These are phyloP conservation scores for Phanerodontia chrysosporium DNA, from an alignment of 768 basidiomycete genomes.

Conservation along the genomic window DNA sequence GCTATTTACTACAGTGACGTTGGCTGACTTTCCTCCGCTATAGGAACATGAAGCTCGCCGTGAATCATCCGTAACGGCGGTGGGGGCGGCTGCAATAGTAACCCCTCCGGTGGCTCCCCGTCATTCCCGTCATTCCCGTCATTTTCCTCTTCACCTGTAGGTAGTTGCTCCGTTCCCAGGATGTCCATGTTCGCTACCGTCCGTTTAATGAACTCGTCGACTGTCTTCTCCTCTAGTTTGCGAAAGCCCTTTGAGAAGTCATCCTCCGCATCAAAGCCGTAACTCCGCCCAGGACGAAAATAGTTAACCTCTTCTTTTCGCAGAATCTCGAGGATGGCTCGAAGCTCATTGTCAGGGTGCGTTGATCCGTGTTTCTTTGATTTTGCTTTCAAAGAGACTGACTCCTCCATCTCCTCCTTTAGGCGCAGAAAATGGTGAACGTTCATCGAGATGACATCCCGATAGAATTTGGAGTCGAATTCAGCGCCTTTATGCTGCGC, in stretches of 20 bases:
- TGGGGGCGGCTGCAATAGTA: no score
- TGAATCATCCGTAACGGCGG: no score
- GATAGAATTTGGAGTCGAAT: constrained; percentile 27
- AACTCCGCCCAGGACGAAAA: neutral
- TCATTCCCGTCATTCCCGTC: no score
- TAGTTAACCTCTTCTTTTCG: neutral
- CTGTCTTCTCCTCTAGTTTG: neutral
- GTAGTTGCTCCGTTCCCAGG: no score
- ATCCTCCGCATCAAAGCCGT: constrained; percentile 2
- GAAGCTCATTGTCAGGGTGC: constrained; percentile 5
- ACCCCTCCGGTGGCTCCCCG: no score
- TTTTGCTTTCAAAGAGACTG: constrained; percentile 18
- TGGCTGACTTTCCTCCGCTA: no score
- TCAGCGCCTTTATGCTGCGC: constrained; percentile 14
- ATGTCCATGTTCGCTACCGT: neutral
- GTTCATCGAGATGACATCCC: constrained; percentile 27
- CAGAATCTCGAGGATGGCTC: neutral
- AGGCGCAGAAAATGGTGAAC: constrained; percentile 28
- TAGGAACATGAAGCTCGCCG: no score
- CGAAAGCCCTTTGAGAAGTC: neutral
- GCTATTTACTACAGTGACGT: no score
- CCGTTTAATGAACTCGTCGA: neutral
- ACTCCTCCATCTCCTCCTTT: constrained; percentile 26
- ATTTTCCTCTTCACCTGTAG: no score
- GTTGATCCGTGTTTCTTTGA: constrained; percentile 22